phyloP scores from a whole-genome alignment of 257 asterid genomes.

The Thymus quinquecostatus region DNA sequence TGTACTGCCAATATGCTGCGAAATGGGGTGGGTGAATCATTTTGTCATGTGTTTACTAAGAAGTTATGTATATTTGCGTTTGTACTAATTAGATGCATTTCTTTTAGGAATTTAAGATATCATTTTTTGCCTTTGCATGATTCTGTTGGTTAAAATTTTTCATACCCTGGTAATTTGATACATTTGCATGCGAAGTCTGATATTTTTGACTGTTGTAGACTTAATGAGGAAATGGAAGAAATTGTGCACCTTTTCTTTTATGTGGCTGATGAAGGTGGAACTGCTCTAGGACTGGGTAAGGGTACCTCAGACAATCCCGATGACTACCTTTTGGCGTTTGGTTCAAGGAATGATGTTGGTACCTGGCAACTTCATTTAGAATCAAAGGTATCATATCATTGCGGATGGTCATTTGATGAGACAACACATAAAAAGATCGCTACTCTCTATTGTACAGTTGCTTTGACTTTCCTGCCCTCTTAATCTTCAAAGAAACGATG shows the following conservation, averaged over 20 bases:
- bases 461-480: constrained; percentile 14
- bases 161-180: constrained; percentile 19
- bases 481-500: background rate
- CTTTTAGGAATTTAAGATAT: constrained; percentile 1
- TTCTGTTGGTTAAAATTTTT: constrained; percentile 25
- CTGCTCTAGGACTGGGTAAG: constrained; percentile 63
- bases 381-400: constrained; percentile 62
- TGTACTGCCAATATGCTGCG: background rate
- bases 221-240: constrained; percentile 53
- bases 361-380: constrained; percentile 85
- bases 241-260: constrained; percentile 83
- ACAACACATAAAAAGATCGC: background rate
- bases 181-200: constrained; percentile 24
- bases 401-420: background rate
- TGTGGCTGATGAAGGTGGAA: constrained; percentile 90
- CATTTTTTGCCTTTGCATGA: background rate
- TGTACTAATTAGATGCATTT: background rate
- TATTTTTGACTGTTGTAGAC: constrained; percentile 42
- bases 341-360: constrained; percentile 76
- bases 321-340: constrained; percentile 63
- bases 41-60: constrained; percentile 1
- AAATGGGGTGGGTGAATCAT: background rate
- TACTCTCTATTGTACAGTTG: background rate
- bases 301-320: constrained; percentile 47
- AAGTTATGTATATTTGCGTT: background rate